Conservation (phyloP, 1,139 yeast species). For the Cylindricascospora bacillispora region DNA sequence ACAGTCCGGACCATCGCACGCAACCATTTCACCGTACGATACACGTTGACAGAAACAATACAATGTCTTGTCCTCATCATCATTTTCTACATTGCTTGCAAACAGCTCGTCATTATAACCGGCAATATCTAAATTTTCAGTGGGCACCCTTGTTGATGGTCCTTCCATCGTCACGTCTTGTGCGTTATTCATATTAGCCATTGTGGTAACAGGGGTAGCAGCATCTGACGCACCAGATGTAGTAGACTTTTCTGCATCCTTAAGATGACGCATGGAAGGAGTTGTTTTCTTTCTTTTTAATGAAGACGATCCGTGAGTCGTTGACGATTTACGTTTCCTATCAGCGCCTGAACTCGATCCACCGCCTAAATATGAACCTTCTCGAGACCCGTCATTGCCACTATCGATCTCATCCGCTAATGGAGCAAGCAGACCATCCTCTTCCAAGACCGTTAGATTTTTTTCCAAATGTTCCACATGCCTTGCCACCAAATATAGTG, state of each 20-base stretch:
- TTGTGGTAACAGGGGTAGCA: too few species aligned
- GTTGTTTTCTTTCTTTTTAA: background rate
- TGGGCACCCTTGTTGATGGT: constrained; percentile 7
- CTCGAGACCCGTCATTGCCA: constrained; percentile 19
- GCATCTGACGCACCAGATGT: too few species aligned
- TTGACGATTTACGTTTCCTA: constrained; percentile 13
- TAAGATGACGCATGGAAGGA: too few species aligned
- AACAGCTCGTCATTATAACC: constrained; percentile 15
- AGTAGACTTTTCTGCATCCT: too few species aligned
- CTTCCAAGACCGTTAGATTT: constrained; percentile 63
- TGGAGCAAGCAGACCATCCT: constrained; percentile 67
- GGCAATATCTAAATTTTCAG: constrained; percentile 9
- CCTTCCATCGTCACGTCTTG: constrained; percentile 5
- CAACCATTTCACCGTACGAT: constrained; percentile 68
- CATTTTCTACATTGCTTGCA: constrained; percentile 18
- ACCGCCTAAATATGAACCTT: constrained; percentile 12
- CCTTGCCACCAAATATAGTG: constrained; percentile 60
- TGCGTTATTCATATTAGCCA: constrained; percentile 3
- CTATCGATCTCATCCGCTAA: constrained; percentile 29
- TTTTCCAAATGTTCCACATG: constrained; percentile 62
- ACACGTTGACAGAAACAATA: constrained; percentile 62
- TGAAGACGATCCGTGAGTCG: constrained; percentile 3
- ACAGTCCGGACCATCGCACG: constrained; percentile 64
- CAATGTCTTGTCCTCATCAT: constrained; percentile 32
- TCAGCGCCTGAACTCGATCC: constrained; percentile 8